A percentile compares a stretch with the other conserved stretches of the same genome.
Conservation (phyloP, 1,284 basidiomycete species). For the Cerioporus squamosus region DNA sequence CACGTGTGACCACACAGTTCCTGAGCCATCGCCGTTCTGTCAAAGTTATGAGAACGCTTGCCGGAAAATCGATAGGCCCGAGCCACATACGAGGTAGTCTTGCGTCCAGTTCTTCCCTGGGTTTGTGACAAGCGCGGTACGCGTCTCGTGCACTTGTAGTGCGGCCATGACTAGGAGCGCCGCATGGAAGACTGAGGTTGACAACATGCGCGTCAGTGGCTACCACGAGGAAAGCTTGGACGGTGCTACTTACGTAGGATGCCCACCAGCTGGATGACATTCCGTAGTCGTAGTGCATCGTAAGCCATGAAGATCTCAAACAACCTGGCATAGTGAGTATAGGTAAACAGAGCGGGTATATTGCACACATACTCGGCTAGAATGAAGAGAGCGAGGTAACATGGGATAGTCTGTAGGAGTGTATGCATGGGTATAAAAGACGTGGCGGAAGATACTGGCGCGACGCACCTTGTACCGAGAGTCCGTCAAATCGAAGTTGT, state of each 20-base stretch:
- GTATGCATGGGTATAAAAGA: neutral
- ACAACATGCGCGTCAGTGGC: neutral
- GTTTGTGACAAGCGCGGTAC: conserved; percentile 52
- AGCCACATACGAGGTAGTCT: conserved; percentile 20
- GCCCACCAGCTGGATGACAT: conserved; percentile 77
- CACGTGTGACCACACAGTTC: conserved; percentile 48
- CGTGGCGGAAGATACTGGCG: neutral
- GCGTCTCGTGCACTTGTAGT: conserved; percentile 76
- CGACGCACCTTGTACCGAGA: conserved; percentile 55
- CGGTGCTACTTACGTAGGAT: conserved; percentile 63
- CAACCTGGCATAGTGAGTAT: conserved; percentile 45
- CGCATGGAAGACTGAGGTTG: conserved; percentile 67
- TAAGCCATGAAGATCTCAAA: conserved; percentile 77
- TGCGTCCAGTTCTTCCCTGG: conserved; percentile 17
- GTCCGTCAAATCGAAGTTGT: conserved; percentile 48
- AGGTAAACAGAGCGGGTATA: neutral
- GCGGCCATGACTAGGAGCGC: conserved; percentile 74
- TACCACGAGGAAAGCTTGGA: neutral
- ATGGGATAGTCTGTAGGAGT: conserved; percentile 69
- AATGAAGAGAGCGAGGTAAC: conserved; percentile 80
- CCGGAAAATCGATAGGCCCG: neutral
- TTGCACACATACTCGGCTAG: conserved; percentile 67
- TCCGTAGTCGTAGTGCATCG: conserved; percentile 75
- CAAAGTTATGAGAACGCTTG: neutral
- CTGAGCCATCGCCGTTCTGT: conserved; percentile 39